Conservation (phyloP, 495 filamentous ascomycete species). For the Penicillium crystallinum region DNA sequence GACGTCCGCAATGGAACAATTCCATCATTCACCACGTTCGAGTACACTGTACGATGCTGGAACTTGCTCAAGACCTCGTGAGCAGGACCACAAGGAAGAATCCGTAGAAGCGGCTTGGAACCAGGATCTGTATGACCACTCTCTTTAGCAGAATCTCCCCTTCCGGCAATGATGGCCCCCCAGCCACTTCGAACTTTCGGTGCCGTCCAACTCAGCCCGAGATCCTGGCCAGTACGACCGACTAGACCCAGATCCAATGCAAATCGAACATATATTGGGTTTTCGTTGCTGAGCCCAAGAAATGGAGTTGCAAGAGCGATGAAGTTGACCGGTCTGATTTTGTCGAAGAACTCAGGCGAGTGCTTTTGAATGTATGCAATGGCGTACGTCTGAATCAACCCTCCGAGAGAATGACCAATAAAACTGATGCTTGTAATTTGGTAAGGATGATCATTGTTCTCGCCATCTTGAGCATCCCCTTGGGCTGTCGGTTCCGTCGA, state of each 20-base stretch:
- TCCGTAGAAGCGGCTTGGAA: constrained; percentile 84
- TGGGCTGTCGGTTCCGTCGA: constrained; percentile 5
- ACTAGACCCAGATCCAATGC: constrained; percentile 94
- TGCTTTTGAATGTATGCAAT: constrained; percentile 98
- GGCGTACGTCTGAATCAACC: constrained; percentile 88
- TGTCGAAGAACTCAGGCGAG: constrained; percentile 82
- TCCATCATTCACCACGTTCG: constrained; percentile 97
- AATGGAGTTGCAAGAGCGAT: constrained; percentile 88
- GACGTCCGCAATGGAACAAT: constrained; percentile 94
- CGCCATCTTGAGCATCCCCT: constrained; percentile 4
- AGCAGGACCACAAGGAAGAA: constrained; percentile 88
- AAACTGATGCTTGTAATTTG: constrained; percentile 95
- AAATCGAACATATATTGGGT: constrained; percentile 94
- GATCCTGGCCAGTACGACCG: constrained; percentile 87
- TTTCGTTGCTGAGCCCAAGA: constrained; percentile 92
- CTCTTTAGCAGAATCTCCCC: constrained; percentile 61
- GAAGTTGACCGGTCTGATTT: constrained; percentile 87
- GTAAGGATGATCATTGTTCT: constrained; percentile 55
- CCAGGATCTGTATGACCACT: constrained; percentile 64
- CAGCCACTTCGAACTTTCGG: constrained; percentile 82
- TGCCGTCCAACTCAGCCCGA: constrained; percentile 89
- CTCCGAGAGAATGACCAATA: constrained; percentile 88
- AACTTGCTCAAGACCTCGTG: constrained; percentile 83
- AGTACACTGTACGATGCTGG: constrained; percentile 87
- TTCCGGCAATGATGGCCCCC: constrained; percentile 76